These are phyloP conservation scores for Ogataea ganodermae DNA, from an alignment of 805 yeast genomes.

Conservation along the genomic window DNA sequence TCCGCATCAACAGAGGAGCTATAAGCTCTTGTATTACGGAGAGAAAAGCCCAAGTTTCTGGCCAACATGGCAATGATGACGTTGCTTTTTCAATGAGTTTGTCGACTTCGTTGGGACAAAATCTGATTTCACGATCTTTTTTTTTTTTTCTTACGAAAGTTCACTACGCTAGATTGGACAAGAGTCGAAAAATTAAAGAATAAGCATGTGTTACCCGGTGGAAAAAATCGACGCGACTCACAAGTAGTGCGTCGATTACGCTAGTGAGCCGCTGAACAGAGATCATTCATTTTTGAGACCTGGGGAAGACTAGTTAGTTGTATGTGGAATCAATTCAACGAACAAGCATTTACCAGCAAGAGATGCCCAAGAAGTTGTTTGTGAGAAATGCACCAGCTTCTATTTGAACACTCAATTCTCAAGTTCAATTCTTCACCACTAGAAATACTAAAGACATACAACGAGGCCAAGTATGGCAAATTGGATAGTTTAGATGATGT, in stretches of 20 bases:
- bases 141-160: neutral
- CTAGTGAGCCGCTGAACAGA: neutral
- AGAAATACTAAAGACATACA: constrained; percentile 26
- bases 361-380: neutral
- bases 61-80: constrained; percentile 1
- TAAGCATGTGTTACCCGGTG: neutral
- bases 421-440: constrained; percentile 13
- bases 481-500: constrained; percentile 24
- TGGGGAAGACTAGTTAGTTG: too few relatives aligned
- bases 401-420: constrained; percentile 24
- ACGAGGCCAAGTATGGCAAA: constrained; percentile 28
- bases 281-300: neutral
- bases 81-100: neutral
- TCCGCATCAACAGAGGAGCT: constrained; percentile 4
- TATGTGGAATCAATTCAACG: too few relatives aligned
- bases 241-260: neutral
- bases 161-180: neutral
- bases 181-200: neutral
- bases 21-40: neutral
- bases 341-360: too few relatives aligned
- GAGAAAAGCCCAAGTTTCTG: neutral
- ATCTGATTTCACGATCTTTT: neutral
- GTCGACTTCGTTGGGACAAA: too few relatives aligned
- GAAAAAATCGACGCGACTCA: neutral
- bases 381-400: constrained; percentile 9